A percentile compares a stretch with the other conserved stretches of the same genome.
Evolutionary conservation across 75 land plant species (phyloP).

Genomic region (Larix kaempferi): DNA sequence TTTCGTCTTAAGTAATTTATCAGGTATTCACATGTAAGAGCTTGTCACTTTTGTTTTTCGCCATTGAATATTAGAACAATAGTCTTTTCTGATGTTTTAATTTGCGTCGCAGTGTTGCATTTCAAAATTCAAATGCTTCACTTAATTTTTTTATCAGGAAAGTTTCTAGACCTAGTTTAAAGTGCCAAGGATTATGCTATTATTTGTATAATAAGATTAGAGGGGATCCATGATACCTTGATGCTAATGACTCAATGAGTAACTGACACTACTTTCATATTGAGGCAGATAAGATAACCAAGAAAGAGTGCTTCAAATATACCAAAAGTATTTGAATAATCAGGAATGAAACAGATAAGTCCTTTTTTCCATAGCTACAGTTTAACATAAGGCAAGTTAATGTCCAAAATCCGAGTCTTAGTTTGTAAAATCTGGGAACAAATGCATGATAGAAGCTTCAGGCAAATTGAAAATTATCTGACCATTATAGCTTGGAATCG

Average conservation of each 20-base stretch:
- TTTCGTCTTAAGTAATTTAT: not conserved
- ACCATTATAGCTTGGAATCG: too few species aligned
- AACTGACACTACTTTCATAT: not conserved
- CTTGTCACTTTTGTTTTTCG: not conserved
- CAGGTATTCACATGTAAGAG: not conserved
- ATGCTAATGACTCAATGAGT: too few species aligned
- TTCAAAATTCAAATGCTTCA: not conserved
- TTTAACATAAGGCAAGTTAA: not conserved
- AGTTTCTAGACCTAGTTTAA: not conserved
- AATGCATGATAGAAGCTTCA: too few species aligned
- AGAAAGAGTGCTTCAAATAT: not conserved
- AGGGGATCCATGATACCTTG: too few species aligned
- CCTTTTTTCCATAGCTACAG: not conserved
- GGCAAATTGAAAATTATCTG: too few species aligned
- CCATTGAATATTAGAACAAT: not conserved
- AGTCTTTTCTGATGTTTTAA: not conserved
- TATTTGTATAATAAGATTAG: not conserved
- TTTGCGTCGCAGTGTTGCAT: not conserved
- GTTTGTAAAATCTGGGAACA: not conserved
- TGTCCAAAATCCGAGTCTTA: not conserved
- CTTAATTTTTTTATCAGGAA: not conserved
- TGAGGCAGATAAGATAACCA: not conserved
- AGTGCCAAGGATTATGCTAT: not conserved
- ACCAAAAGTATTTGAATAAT: not conserved
- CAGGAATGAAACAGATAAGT: not conserved